Conservation (phyloP, 371 early-diverging fungal species). For the Blastocladiella emersonii region DNA sequence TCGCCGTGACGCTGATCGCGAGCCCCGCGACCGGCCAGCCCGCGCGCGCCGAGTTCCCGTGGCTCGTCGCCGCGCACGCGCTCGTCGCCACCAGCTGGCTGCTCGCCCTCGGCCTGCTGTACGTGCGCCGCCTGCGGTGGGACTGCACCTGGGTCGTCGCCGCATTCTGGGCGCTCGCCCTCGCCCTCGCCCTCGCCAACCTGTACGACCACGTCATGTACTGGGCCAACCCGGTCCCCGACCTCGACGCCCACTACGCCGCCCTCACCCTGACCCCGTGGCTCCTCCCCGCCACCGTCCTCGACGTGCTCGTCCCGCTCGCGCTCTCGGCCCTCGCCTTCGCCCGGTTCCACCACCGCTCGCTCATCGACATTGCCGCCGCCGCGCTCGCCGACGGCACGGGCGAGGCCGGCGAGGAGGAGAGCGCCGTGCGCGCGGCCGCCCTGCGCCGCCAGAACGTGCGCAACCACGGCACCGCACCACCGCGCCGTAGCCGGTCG, state of each 20-base stretch:
- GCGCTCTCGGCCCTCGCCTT: neutral
- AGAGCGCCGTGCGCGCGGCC: neutral
- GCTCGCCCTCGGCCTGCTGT: neutral
- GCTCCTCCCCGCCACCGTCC: neutral
- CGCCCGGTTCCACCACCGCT: neutral
- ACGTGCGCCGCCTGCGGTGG: constrained; percentile 1
- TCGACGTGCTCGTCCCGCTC: neutral
- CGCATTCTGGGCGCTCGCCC: neutral
- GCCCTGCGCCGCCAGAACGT: too few species aligned
- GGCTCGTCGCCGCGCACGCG: neutral
- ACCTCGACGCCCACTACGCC: neutral
- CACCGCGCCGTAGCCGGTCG: too few species aligned
- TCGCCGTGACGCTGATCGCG: too few species aligned
- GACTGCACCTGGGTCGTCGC: neutral
- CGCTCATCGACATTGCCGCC: neutral
- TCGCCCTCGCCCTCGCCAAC: neutral
- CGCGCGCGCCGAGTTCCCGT: neutral
- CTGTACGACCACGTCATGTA: neutral
- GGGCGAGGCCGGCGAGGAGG: neutral
- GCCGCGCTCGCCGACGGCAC: neutral
- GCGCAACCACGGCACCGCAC: too few species aligned
- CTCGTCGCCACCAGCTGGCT: neutral
- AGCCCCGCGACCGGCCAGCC: too few species aligned
- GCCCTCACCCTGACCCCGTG: neutral
- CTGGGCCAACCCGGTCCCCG: neutral